Evolutionary conservation across 163 green algal species (phyloP), one percentile per base, ranked within the genome.

Genomic region (Scenedesmus sp.): DNA sequence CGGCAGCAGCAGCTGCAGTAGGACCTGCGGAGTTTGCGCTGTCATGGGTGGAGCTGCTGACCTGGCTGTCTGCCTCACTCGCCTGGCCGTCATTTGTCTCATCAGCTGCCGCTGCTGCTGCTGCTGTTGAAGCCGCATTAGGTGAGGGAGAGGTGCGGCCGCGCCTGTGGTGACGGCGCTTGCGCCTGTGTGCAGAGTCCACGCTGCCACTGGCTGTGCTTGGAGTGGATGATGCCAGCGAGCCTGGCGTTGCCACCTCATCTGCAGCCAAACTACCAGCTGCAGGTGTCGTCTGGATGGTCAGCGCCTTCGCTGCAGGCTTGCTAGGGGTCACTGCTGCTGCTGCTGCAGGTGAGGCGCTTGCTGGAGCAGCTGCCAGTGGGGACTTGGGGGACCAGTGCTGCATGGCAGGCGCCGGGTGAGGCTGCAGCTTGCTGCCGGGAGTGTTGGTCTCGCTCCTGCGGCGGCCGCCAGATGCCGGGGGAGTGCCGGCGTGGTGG

Each of bases 1-100:
- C 23, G 8, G 76, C 70, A 57, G 74, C 88, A 52, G 77, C 88
- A 64, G 77, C 64, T 23, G 16, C 74, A 64, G 23, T 6, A 12
- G 60, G 64, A 5, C 81, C 81, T 73, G 64, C 34, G 34, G 34
- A 85, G 23, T 70, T 82, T 6, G 8, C 34, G 66, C 88, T 92
- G 88, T 92, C 88, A 66, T 84, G 62, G 4, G 88, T 92, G 52
- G 52, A 74, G 81, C 81, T 85, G 88, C 88, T 92, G 74, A 88
- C 26, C 12, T 88, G 77, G 60, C 88, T 92, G 23, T 84, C 88
- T 34, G 88, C n/a, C 8, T 92, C 88, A 26, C 88, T 91, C 0
- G 16, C 73, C 12, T 83, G 64, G 59, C 64, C 88, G 10, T 84
- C 88, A 54, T 62, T 26, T 5, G 54, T 86, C 54, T 92, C 82